Evolutionary conservation across 2,329 filamentous ascomycete species (phyloP).

Genomic region (Cadophora sp.): DNA sequence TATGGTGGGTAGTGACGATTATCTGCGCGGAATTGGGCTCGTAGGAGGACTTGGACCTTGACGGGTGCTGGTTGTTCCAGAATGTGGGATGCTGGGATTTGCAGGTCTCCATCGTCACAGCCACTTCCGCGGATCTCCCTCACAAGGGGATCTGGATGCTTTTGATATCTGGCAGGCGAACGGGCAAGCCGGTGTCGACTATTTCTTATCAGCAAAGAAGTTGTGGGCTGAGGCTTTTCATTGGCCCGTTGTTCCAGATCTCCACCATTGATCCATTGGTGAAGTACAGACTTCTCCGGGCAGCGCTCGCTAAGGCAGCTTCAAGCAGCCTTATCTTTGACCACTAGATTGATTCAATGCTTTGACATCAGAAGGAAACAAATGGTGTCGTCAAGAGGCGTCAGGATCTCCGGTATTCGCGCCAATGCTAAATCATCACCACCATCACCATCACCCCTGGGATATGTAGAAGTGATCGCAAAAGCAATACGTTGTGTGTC

Average conservation of each 20-base stretch:
- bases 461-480: neutral
- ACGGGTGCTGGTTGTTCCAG: slow-evolving; percentile 10
- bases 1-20: slow-evolving; percentile 20
- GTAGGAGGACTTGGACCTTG: slow-evolving; percentile 14
- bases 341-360: slow-evolving; percentile 11
- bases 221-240: slow-evolving; percentile 8
- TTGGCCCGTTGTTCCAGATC: slow-evolving; percentile 20
- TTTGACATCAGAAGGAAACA: slow-evolving; percentile 8
- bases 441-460: too few species aligned
- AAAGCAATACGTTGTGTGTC: neutral
- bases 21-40: slow-evolving; percentile 25
- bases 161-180: slow-evolving; percentile 7
- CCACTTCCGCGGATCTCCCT: slow-evolving; percentile 31
- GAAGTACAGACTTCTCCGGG: slow-evolving; percentile 22
- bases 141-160: slow-evolving; percentile 1
- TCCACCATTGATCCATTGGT: slow-evolving; percentile 9
- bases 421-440: neutral
- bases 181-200: slow-evolving; percentile 6
- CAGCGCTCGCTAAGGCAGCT: slow-evolving; percentile 5
- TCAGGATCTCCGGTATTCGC: neutral
- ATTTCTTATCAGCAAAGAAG: slow-evolving; percentile 26
- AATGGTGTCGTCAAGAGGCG: neutral
- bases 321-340: slow-evolving; percentile 25
- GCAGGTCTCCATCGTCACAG: slow-evolving; percentile 17
- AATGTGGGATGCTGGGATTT: slow-evolving; percentile 25